These are phyloP conservation scores for Phoma sp. DNA, from an alignment of 2,329 filamentous ascomycete species.

Conservation along the genomic window DNA sequence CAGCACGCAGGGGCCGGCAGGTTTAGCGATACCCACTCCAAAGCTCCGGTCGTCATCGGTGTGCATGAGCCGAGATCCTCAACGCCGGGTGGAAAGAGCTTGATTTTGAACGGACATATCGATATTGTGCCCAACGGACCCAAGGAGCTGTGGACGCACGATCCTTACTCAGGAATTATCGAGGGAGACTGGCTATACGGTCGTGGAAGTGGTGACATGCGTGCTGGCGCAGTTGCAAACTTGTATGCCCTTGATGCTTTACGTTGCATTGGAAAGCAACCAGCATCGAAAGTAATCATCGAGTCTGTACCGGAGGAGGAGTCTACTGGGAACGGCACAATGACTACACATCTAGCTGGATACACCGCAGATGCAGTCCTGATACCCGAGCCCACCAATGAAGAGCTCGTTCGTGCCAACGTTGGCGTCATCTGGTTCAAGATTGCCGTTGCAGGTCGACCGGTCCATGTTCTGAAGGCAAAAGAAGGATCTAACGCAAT, in stretches of 20 bases:
- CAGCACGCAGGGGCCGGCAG: slow-evolving; percentile 20
- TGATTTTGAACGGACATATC: slow-evolving; percentile 30
- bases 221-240: slow-evolving; percentile 25
- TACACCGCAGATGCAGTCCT: slow-evolving; percentile 27
- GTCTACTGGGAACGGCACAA: slow-evolving; percentile 29
- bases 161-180: slow-evolving; percentile 26
- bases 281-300: slow-evolving; percentile 27
- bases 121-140: slow-evolving; percentile 30
- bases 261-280: slow-evolving; percentile 26
- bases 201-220: slow-evolving; percentile 27
- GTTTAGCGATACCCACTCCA: slow-evolving; percentile 20
- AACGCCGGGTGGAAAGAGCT: slow-evolving; percentile 21
- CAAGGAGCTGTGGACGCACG: slow-evolving; percentile 24
- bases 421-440: slow-evolving; percentile 33
- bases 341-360: slow-evolving; percentile 26
- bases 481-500: slow-evolving; percentile 28
- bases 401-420: slow-evolving; percentile 29
- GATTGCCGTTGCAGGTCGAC: slow-evolving; percentile 24
- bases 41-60: slow-evolving; percentile 20
- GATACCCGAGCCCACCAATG: slow-evolving; percentile 26
- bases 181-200: slow-evolving; percentile 32
- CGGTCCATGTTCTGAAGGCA: slow-evolving; percentile 26
- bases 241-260: slow-evolving; percentile 28
- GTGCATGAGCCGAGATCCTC: slow-evolving; percentile 15
- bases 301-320: slow-evolving; percentile 30